phyloP scores from a whole-genome alignment of 108 stramenopile genomes.

The Craspedostauros australis region DNA sequence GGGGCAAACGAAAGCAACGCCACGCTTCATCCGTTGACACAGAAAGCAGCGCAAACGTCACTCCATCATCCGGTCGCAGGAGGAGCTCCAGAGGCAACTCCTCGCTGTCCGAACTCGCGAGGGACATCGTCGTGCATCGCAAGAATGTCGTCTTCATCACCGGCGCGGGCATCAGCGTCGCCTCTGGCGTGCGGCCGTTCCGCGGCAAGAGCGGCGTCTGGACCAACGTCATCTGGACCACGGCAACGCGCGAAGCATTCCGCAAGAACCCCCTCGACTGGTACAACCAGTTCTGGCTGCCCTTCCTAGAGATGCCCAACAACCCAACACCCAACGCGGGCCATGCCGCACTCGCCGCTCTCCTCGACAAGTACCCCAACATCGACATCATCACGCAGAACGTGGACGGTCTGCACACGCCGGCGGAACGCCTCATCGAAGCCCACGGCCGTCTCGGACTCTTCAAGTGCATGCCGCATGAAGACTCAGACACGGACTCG shows the following conservation, averaged over 20 bases:
- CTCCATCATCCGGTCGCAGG: conserved; percentile 16
- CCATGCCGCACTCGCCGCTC: conserved; percentile 59
- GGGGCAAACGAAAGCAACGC: too few relatives aligned
- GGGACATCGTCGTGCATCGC: conserved; percentile 24
- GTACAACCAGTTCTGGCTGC: conserved; percentile 76
- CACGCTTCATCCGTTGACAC: too few relatives aligned
- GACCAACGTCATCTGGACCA: conserved; percentile 58
- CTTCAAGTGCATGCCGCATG: conserved; percentile 68
- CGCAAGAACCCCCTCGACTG: conserved; percentile 70
- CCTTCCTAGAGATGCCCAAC: conserved; percentile 25
- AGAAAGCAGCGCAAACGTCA: background rate
- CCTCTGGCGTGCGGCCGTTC: conserved; percentile 86
- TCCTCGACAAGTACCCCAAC: conserved; percentile 21
- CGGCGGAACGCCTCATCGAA: conserved; percentile 34
- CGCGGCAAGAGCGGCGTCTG: conserved; percentile 73
- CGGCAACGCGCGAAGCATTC: conserved; percentile 57
- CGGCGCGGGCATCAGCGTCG: conserved; percentile 84
- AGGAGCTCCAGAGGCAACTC: conserved; percentile 44
- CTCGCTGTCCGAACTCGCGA: conserved; percentile 32
- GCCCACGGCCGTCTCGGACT: conserved; percentile 60
- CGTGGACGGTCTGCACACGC: conserved; percentile 28
- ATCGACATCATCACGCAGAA: conserved; percentile 66
- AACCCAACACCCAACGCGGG: conserved; percentile 49
- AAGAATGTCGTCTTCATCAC: conserved; percentile 65
- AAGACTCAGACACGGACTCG: conserved; percentile 57